Conservation (phyloP, 495 filamentous ascomycete species). For the Penicillium pancosmium region DNA sequence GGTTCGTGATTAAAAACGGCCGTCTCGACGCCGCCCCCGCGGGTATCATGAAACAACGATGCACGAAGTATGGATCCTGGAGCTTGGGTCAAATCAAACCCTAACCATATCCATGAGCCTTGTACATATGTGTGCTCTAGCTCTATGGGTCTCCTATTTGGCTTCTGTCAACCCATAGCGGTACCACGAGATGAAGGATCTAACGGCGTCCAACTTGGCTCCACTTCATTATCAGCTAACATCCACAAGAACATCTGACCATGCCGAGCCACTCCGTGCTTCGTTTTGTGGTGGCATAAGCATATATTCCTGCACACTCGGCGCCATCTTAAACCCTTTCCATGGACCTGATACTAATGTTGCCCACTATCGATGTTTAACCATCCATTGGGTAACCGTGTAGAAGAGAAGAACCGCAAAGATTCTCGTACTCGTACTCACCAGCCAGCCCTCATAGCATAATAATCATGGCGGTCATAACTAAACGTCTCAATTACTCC, state of each 20-base stretch:
- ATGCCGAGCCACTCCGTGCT: background rate
- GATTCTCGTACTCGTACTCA: background rate
- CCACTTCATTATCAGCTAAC: background rate
- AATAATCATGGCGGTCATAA: background rate
- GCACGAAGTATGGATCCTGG: background rate
- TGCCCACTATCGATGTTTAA: background rate
- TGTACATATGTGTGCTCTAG: background rate
- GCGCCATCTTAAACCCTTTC: background rate
- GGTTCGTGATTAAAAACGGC: conserved; percentile 11
- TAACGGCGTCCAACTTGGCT: background rate
- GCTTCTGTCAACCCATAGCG: background rate
- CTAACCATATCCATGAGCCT: background rate
- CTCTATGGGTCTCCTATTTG: background rate
- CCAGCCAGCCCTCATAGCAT: background rate
- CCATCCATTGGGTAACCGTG: background rate
- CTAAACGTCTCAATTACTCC: background rate
- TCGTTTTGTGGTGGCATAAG: background rate
- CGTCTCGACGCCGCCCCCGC: background rate
- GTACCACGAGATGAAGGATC: background rate
- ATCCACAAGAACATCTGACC: background rate
- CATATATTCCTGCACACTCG: background rate
- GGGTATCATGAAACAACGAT: conserved; percentile 6
- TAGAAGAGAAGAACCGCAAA: background rate
- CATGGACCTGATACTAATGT: background rate
- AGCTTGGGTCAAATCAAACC: conserved; percentile 1